Evolutionary conservation across 2,329 filamentous ascomycete species (phyloP).

Genomic region (Elsinoe necatrix): DNA sequence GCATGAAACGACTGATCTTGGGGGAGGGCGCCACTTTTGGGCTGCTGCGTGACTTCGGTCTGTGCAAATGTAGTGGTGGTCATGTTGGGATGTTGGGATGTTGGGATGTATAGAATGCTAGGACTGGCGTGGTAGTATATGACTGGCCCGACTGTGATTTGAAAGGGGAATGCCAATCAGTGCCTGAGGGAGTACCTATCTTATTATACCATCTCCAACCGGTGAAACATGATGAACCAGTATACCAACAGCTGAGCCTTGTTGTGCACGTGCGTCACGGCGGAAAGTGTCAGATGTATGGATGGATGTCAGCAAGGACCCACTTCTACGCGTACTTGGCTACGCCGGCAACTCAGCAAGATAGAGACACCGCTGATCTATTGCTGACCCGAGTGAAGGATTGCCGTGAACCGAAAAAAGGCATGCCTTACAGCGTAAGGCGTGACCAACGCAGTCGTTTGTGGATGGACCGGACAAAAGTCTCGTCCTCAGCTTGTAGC

Average conservation of each 20-base stretch:
- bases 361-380: background rate
- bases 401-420: background rate
- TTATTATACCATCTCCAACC: background rate
- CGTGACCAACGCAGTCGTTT: no score
- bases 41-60: background rate
- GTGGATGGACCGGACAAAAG: background rate
- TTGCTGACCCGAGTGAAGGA: background rate
- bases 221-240: background rate
- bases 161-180: no score
- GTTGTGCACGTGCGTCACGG: background rate
- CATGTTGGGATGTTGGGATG: no score
- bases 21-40: background rate
- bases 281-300: background rate
- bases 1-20: background rate
- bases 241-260: conserved; percentile 3
- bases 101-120: no score
- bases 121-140: no score
- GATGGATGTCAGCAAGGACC: conserved; percentile 5
- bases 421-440: no score
- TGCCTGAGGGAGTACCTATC: background rate
- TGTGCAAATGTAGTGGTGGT: background rate
- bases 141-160: no score
- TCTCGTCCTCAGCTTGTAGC: background rate
- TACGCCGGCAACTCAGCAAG: background rate
- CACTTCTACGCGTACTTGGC: conserved; percentile 10